These are phyloP conservation scores for Chlamydomonas reinhardtii DNA, from an alignment of 163 green algal species.

Conservation along the genomic window DNA sequence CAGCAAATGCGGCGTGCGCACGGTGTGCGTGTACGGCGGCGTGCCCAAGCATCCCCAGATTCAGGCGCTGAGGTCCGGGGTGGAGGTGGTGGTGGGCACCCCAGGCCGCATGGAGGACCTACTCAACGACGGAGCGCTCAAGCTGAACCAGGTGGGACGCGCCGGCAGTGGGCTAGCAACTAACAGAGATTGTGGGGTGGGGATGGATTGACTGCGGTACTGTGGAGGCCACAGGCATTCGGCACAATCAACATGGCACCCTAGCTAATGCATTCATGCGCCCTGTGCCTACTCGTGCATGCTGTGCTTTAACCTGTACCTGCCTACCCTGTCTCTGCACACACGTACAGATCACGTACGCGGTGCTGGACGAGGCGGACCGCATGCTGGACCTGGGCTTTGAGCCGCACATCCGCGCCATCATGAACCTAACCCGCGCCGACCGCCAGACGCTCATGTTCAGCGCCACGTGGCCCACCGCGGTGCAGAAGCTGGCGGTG, in stretches of 20 bases:
- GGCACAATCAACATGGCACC: no score
- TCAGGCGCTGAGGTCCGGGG: constrained; percentile 68
- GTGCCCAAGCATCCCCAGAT: constrained; percentile 90
- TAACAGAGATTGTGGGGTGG: no score
- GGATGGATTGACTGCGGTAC: no score
- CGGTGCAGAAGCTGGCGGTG: constrained; percentile 90
- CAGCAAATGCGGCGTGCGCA: constrained; percentile 70
- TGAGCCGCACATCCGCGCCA: constrained; percentile 89
- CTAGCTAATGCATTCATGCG: no score
- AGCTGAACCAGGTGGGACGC: constrained; percentile 63
- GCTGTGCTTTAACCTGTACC: no score
- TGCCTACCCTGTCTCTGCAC: no score
- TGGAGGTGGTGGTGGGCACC: constrained; percentile 94
- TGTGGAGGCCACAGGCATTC: no score
- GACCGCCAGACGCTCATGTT: constrained; percentile 98
- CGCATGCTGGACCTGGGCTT: constrained; percentile 98
- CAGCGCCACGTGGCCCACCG: constrained; percentile 92
- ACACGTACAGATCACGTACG: constrained; percentile 86
- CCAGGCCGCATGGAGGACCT: constrained; percentile 97
- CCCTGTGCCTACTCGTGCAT: no score
- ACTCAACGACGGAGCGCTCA: constrained; percentile 81
- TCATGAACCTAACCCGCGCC: constrained; percentile 74
- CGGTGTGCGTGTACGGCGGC: constrained; percentile 92
- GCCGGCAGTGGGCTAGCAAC: no score
- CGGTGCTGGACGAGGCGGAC: constrained; percentile 97